Conservation (phyloP, 805 yeast species). For the Saturnispora serradocipensis region DNA sequence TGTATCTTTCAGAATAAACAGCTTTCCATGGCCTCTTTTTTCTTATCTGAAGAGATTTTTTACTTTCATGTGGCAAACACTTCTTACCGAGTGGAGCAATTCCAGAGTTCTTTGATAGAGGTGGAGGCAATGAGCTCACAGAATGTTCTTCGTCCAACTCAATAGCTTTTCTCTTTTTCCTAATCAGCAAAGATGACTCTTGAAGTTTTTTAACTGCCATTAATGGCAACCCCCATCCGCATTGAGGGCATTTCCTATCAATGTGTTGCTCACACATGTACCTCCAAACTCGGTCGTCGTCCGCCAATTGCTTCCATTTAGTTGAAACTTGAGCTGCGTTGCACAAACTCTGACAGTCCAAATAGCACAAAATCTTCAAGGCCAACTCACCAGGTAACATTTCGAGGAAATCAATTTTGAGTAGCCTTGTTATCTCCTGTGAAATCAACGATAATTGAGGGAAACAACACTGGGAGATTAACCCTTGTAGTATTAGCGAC, state of each 20-base stretch:
- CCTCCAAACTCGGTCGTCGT: conserved; percentile 96
- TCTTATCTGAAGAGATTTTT: conserved; percentile 14
- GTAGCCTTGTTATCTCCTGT: conserved; percentile 66
- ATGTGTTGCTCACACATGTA: conserved; percentile 98
- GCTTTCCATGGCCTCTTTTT: conserved; percentile 88
- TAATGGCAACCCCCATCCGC: conserved; percentile 98
- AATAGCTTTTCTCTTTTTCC: conserved; percentile 18
- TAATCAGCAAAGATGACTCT: conserved; percentile 16
- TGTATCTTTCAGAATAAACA: conserved; percentile 83
- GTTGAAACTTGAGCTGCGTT: conserved; percentile 88
- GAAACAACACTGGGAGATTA: conserved; percentile 84
- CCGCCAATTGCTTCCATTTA: conserved; percentile 83
- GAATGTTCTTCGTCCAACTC: conserved; percentile 17
- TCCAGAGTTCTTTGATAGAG: conserved; percentile 14
- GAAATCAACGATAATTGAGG: conserved; percentile 87
- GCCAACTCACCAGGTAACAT: conserved; percentile 82
- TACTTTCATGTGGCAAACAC: neutral
- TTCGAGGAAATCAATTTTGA: conserved; percentile 81
- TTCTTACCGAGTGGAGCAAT: neutral
- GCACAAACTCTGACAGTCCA: conserved; percentile 90
- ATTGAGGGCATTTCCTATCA: conserved; percentile 92
- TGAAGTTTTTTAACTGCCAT: conserved; percentile 69
- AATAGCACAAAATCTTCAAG: conserved; percentile 73
- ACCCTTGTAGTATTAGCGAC: conserved; percentile 69
- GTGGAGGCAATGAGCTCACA: conserved; percentile 19